phyloP scores from a whole-genome alignment of 2,329 filamentous ascomycete species.

The Cercospora zeina region DNA sequence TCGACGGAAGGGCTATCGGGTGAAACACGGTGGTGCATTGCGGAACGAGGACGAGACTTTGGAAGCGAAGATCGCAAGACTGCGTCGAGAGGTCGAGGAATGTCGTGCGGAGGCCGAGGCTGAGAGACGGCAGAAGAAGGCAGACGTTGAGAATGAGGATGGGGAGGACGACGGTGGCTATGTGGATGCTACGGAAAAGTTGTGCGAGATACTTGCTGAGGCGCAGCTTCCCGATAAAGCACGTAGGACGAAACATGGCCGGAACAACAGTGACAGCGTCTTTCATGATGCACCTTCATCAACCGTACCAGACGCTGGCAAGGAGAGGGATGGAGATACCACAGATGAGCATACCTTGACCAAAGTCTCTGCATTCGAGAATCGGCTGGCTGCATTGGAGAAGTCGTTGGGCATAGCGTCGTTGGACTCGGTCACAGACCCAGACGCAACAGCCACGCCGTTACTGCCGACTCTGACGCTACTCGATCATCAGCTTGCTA shows the following conservation, averaged over 20 bases:
- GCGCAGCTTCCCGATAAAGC: slow-evolving; percentile 12
- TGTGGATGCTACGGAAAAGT: slow-evolving; percentile 12
- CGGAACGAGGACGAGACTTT: slow-evolving; percentile 78
- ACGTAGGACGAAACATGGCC: slow-evolving; percentile 7
- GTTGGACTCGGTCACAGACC: slow-evolving; percentile 60
- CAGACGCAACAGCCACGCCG: slow-evolving; percentile 57
- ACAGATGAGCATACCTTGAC: slow-evolving; percentile 62
- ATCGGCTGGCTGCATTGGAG: slow-evolving; percentile 75
- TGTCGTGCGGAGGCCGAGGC: slow-evolving; percentile 50
- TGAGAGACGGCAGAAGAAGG: slow-evolving; percentile 32
- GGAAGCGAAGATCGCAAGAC: slow-evolving; percentile 73
- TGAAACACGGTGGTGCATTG: slow-evolving; percentile 61
- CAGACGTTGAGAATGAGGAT: slow-evolving; percentile 53
- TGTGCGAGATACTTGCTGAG: slow-evolving; percentile 15
- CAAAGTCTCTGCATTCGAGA: slow-evolving; percentile 85
- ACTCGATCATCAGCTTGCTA: slow-evolving; percentile 76
- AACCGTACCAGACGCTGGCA: slow-evolving; percentile 10
- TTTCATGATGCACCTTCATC: slow-evolving; percentile 29
- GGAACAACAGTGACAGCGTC: slow-evolving; percentile 15
- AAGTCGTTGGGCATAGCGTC: slow-evolving; percentile 75
- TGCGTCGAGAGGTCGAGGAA: slow-evolving; percentile 78
- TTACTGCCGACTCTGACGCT: slow-evolving; percentile 79
- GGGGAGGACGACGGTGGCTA: slow-evolving; percentile 49
- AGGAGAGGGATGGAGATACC: neutral
- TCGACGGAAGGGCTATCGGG: slow-evolving; percentile 81